Percentiles rank a stretch among this genome's conserved stretches.
Evolutionary conservation across 768 basidiomycete species (phyloP).

Genomic region (Naematelia aurantialba): DNA sequence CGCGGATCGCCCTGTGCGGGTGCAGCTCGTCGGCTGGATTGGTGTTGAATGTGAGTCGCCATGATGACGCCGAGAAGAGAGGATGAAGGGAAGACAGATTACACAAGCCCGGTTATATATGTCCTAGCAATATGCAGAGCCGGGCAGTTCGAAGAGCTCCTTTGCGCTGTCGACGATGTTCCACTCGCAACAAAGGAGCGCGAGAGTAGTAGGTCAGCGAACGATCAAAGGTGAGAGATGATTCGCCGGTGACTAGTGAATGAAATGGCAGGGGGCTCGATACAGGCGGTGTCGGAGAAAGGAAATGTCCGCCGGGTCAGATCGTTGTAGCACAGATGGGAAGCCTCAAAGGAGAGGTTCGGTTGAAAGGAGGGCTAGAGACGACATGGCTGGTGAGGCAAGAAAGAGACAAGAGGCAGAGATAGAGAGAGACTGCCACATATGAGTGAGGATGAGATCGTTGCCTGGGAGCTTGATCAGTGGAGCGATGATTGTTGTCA

Average conservation of each 20-base stretch:
- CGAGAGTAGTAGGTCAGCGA: not conserved
- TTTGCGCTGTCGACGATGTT: not conserved
- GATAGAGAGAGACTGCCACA: not conserved
- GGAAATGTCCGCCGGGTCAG: too few relatives aligned
- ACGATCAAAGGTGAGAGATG: not conserved
- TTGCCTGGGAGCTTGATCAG: not conserved
- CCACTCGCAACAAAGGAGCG: not conserved
- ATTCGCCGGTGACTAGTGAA: not conserved
- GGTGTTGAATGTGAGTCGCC: not conserved
- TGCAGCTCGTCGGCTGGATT: not conserved
- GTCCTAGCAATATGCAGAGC: too few relatives aligned
- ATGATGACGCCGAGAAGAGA: not conserved
- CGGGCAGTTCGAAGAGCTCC: not conserved
- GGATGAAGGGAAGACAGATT: not conserved
- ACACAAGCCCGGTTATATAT: not conserved
- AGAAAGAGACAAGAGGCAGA: not conserved
- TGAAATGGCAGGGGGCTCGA: too few relatives aligned
- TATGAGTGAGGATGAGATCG: not conserved
- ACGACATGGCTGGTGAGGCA: too few relatives aligned
- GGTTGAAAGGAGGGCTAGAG: not conserved
- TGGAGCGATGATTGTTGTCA: not conserved
- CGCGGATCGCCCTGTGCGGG: constrained; percentile 1
- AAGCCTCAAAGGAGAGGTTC: not conserved
- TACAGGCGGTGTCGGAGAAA: not conserved
- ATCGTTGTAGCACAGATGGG: not conserved